phyloP scores from a whole-genome alignment of 345 rosid species.

The Eucalyptus rudis region DNA sequence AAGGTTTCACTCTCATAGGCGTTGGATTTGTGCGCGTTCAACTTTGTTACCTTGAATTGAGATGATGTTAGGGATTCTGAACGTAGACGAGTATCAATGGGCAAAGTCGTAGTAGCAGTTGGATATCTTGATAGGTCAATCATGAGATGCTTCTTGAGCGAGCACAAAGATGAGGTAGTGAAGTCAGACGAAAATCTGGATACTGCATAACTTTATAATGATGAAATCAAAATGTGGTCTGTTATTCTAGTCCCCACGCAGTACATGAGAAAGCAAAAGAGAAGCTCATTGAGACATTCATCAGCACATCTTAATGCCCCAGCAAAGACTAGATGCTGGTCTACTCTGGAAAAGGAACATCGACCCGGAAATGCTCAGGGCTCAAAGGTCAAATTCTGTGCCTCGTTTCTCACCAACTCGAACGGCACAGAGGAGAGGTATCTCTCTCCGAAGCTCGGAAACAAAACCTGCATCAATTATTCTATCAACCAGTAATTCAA shows the following conservation, averaged over 20 bases:
- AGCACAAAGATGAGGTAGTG: not conserved
- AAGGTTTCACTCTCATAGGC: not conserved
- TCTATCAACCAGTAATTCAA: not conserved
- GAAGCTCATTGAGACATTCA: not conserved
- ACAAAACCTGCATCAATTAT: constrained; percentile 36
- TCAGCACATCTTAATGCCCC: not conserved
- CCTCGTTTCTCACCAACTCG: constrained; percentile 52
- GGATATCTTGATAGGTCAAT: not conserved
- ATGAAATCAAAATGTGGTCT: not conserved
- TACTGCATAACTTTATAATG: not conserved
- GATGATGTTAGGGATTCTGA: fast-evolving
- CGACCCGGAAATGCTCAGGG: constrained; percentile 7
- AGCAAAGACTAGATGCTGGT: not conserved
- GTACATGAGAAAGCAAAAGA: not conserved
- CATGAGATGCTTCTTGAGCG: not conserved
- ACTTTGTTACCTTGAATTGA: not conserved
- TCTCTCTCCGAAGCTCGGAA: constrained; percentile 76
- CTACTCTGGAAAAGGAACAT: not conserved
- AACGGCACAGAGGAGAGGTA: constrained; percentile 53
- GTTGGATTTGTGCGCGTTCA: fast-evolving
- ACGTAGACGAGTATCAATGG: not conserved
- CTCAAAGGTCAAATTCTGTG: constrained; percentile 39
- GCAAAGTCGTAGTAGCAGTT: not conserved
- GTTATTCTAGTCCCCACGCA: not conserved
- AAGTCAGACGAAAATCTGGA: not conserved